Conservation (phyloP, 495 filamentous ascomycete species). For the Venustampulla echinocandica region DNA sequence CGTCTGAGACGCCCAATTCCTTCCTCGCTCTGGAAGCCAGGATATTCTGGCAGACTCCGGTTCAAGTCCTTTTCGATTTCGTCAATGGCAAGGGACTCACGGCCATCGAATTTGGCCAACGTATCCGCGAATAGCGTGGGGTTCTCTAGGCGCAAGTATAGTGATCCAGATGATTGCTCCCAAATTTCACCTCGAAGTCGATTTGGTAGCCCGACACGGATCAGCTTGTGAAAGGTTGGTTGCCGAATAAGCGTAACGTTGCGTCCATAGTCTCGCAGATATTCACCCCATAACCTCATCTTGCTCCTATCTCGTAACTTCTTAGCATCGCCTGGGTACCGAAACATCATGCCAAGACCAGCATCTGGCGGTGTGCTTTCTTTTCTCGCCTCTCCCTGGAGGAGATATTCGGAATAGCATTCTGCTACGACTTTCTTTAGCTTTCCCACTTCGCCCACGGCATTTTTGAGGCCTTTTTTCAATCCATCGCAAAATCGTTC, state of each 20-base stretch:
- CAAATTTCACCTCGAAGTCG: constrained; percentile 88
- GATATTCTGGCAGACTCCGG: constrained; percentile 90
- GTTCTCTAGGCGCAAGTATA: constrained; percentile 78
- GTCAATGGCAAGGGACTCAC: constrained; percentile 87
- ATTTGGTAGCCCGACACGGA: constrained; percentile 91
- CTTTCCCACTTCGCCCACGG: constrained; percentile 76
- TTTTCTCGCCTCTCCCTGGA: constrained; percentile 48
- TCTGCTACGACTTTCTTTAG: constrained; percentile 67
- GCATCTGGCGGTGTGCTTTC: constrained; percentile 70
- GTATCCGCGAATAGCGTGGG: constrained; percentile 79
- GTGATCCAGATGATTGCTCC: constrained; percentile 86
- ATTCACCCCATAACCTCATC: constrained; percentile 95
- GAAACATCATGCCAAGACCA: constrained; percentile 79
- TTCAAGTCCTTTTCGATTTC: constrained; percentile 99
- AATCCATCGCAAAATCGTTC: constrained; percentile 94
- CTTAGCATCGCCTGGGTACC: constrained; percentile 91
- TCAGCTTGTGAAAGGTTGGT: constrained; percentile 94
- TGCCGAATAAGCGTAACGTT: constrained; percentile 88
- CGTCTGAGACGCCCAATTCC: constrained; percentile 83
- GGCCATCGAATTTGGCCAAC: constrained; percentile 68
- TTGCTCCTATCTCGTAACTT: constrained; percentile 93
- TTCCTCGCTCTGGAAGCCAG: constrained; percentile 93
- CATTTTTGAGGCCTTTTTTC: constrained; percentile 77
- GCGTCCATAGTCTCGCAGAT: constrained; percentile 89
- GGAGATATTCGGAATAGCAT: constrained; percentile 90